Base-by-base conservation (phyloP, 2,329 filamentous ascomycete species). In the Neodidymelliopsis sp. region DNA sequence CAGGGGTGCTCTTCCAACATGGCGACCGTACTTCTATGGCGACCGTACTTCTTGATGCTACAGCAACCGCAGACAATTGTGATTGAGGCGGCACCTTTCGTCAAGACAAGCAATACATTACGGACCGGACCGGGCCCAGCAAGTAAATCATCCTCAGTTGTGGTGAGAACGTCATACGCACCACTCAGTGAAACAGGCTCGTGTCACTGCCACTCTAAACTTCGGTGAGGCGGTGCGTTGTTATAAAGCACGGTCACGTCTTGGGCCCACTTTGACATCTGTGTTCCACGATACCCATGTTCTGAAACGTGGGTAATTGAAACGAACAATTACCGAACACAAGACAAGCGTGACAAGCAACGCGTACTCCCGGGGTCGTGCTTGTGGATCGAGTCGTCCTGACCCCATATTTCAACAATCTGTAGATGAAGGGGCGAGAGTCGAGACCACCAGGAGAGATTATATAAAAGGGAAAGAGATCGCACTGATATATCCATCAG, bases 281-380 rank as follows among this genome's bases (percentile, higher is more conserved):
- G 47, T 40, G 47, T 30, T 39, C 40, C 35, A 6, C 15, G 18
- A 20, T 27, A 43, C 30, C 34, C 39, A 29, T 49, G 47, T 39
- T 18, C 15, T 44, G 47, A 50, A 50, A 44, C 39, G 15, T 40
- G 35, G 40, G 44, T 31, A 35, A 35, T 35, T 31, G 23, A 44
- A 40, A 31, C 35, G 12, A 10, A 34, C 27, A 50, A 50, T 50
- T 40, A 35, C 47, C 47, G 34, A 50, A 31, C 24, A 12, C 22
- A 9, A 33, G 42, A 49, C 29, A 44, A 40, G 34, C 28, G 25
- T 30, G 8, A 29, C 28, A 39, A 38, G 34, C 39, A 43, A 44
- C 46, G 34, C 47, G 28, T 44, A 20, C 28, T 39, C 29, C 29
- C n/a, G 29, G 35, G 29, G 9, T 35, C 23, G 19, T 39, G 47